Evolutionary conservation across 1,284 basidiomycete genomes (phyloP), one percentile per base, ranked within the genome.

Genomic region (Sporisorium sorghi): DNA sequence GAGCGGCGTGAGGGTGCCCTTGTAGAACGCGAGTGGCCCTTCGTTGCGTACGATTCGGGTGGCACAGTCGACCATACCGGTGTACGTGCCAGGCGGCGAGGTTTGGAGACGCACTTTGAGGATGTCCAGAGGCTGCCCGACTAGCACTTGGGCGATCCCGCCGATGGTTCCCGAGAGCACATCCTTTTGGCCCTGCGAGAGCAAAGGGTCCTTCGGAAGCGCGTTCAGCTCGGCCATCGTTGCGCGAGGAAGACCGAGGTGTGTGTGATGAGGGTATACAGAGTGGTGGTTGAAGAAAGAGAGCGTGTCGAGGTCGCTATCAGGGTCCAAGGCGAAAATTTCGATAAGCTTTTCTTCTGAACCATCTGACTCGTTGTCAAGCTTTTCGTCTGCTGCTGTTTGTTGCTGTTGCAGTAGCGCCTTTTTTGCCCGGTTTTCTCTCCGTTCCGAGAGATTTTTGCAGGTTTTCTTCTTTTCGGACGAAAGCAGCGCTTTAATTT

Each of bases 41-140:
- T 98, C 96, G 64, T 93, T 91, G 84, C 90, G 93, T 61, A 97
- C 80, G 77, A 98, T 93, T 60, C 91, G 91, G 8, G 89, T 88
- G 12, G 94, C 94, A 84, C 94, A 97, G 77, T 96, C 89, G 59
- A 95, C 73, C 89, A 96, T 93, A 59, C 93, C 92, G 56, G 86
- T 70, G 86, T 96, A 97, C 7, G 92, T 94, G 53, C 94, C 94
- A 76, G 90, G 90, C 14, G 93, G 88, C n/a, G 93, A 89, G 8
- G 94, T 97, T 89, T 99, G 96, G 88, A 98, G 92, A 71, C 95
- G 90, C 89, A 88, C 87, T 90, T 97, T 97, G 86, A 96, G 92
- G 74, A 97, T 97, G 86, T 97, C 95, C 84, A 97, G 96, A 19
- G 94, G 93, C 86, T 97, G 94, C 47, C 94, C 94, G 55, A 96